Conservation (phyloP, 768 basidiomycete species). For the Panus rudis region DNA sequence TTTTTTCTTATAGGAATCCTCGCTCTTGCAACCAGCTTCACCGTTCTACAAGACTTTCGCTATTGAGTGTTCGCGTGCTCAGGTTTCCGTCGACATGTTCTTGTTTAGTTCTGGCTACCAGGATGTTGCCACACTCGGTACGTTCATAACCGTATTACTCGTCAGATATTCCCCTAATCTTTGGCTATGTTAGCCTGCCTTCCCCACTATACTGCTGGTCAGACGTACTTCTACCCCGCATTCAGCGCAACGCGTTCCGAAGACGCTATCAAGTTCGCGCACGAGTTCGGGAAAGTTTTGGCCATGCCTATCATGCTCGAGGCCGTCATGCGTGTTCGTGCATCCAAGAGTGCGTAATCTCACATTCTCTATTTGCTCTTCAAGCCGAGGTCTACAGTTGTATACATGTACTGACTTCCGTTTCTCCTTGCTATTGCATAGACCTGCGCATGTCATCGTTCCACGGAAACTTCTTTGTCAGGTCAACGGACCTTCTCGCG, state of each 20-base stretch:
- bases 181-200: conserved; percentile 55
- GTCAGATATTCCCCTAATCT: neutral
- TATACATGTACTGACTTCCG: neutral
- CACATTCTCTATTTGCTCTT: neutral
- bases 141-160: conserved; percentile 13
- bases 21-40: conserved; percentile 85
- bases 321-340: conserved; percentile 95
- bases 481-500: conserved; percentile 92
- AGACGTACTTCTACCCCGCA: conserved; percentile 97
- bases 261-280: conserved; percentile 97
- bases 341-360: conserved; percentile 70
- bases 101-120: conserved; percentile 90
- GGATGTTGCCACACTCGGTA: conserved; percentile 90
- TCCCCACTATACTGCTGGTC: conserved; percentile 95
- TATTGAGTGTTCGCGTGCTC: conserved; percentile 94
- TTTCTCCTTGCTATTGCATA: no score
- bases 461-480: conserved; percentile 98
- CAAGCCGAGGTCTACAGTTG: no score
- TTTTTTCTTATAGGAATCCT: conserved; percentile 62
- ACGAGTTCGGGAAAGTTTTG: conserved; percentile 90
- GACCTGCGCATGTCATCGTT: conserved; percentile 94
- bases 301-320: conserved; percentile 95
- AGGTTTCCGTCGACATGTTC: conserved; percentile 99
- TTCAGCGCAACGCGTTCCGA: conserved; percentile 94
- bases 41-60: conserved; percentile 98